Base-by-base conservation (phyloP, 306 rosid species). In the Comarum palustre region DNA sequence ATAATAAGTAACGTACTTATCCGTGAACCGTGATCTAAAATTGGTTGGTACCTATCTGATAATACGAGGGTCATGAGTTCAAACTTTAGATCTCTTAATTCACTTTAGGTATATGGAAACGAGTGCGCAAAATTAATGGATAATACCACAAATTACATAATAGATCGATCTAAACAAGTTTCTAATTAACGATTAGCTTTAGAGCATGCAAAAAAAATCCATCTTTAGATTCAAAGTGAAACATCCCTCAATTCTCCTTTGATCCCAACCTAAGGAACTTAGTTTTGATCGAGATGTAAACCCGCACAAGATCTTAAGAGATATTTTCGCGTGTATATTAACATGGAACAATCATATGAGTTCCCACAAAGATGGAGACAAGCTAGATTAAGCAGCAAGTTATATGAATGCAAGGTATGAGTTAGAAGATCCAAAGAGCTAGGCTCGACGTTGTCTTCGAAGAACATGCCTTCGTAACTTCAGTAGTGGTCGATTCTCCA, bases 401-500 rank as follows among this genome's bases (percentile, higher is more conserved):
- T 38, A 12, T 17, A 36, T 54, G 38, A 8, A 22, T 29, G 38
- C 36, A 24, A 12, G 4, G 31, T 38, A 64, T 10, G 47, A 64
- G 11, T 36, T 38, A 54, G 51, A 38, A 71, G 25, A 54, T 24
- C 51, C 65, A 71, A 15, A 24, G n/a, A n/a, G n/a, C n/a, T n/a
- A 41, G 41, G 22, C 41, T 54, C 20, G 52, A 62, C 1, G 34
- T 71, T 59, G 19, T 39, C 66, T 69, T 77, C 47, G 59, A 69
- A 65, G 81, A 71, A 77, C 46, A 71, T 71, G 58, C 80, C 55
- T 51, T 69, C 31, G 39, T 50, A 36, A 51, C 47, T 77, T 34
- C 12, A 22, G 31, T 47, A 69, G 63, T 50, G 71, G 13, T 58
- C 12, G 25, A 45, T 31, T 50, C 45, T 29, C 13, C 1, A 4